Base-by-base conservation (phyloP, 306 rosid genomes). In the Prunus mongolica region DNA sequence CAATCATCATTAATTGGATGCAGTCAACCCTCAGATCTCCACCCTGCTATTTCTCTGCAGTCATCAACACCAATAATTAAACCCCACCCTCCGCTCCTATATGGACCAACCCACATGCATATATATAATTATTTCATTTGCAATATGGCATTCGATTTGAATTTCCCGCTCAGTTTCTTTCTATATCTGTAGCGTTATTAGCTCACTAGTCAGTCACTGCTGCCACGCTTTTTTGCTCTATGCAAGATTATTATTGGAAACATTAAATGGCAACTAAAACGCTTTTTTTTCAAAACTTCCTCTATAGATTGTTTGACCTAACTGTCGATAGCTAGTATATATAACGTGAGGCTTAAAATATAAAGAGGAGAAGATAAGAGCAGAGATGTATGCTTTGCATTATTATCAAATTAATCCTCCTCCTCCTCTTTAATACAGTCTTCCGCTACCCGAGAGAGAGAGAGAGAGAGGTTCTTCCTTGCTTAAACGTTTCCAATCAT, bases 141-240 rank as follows among this genome's bases (percentile, higher is more conserved):
- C 49, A 32, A 1, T 4, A 60, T 67, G 12, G 0, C 73, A 58
- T 87, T 90, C 88, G 86, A 86, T 90, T 90, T 90, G 88, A 88
- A 90, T 73, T 86, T 86, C 87, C 87, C 91, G 88, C 91, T 79
- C 84, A 11, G 46, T 72, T 20, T 20, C 12, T 25, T 3, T 5
- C 11, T 7, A 16, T 1, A 20, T 55, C 16, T 32, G 19, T 32
- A 12, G 64, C 50, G 30, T 51, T 34, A 34, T 18, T 51, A 51
- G 62, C 45, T 28, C 62, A 51, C 8, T 3, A 9, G 51, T 47
- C 15, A 13, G 3, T 32, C 51, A 47, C 51, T 47, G 51, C 51
- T 54, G 14, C 50, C 64, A 12, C 32, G 30, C 28, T 20, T 20
- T 56, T 14, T 15, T 47, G 20, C 15, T 13, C 8, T 19, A 55